Evolutionary conservation across 768 basidiomycete genomes (phyloP).

Genomic region (Gloeostereum incarnatum): DNA sequence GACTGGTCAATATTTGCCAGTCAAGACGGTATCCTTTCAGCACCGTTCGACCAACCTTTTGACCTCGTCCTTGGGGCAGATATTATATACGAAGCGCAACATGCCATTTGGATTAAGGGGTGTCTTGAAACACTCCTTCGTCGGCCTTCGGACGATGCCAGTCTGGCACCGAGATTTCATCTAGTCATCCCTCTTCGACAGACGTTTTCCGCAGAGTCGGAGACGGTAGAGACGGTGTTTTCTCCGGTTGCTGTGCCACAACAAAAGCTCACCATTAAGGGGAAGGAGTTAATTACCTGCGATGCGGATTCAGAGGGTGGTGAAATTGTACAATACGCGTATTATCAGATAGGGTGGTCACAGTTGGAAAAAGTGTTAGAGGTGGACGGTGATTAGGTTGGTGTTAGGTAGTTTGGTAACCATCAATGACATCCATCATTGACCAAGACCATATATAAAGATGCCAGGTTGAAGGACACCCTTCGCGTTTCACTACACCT

Average conservation of each 20-base stretch:
- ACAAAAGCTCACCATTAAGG: constrained; percentile 36
- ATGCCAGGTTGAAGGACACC: no score
- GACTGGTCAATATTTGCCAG: constrained; percentile 51
- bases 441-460: no score
- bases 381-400: no score
- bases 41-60: constrained; percentile 34
- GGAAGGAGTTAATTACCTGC: constrained; percentile 47
- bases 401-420: no score
- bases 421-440: no score
- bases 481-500: no score
- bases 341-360: constrained; percentile 75
- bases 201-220: constrained; percentile 53
- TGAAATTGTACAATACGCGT: constrained; percentile 57
- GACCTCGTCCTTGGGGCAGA: constrained; percentile 77
- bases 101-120: constrained; percentile 60
- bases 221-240: constrained; percentile 50
- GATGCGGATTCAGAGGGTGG: constrained; percentile 30
- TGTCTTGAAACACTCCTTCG: constrained; percentile 46
- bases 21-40: constrained; percentile 2
- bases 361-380: no score
- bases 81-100: constrained; percentile 66
- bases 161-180: constrained; percentile 38
- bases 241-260: constrained; percentile 8
- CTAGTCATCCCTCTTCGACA: constrained; percentile 69
- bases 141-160: constrained; percentile 12